Evolutionary conservation across 768 basidiomycete genomes (phyloP), one percentile per base, ranked within the genome.

Genomic region (Fomitopsis serialis): DNA sequence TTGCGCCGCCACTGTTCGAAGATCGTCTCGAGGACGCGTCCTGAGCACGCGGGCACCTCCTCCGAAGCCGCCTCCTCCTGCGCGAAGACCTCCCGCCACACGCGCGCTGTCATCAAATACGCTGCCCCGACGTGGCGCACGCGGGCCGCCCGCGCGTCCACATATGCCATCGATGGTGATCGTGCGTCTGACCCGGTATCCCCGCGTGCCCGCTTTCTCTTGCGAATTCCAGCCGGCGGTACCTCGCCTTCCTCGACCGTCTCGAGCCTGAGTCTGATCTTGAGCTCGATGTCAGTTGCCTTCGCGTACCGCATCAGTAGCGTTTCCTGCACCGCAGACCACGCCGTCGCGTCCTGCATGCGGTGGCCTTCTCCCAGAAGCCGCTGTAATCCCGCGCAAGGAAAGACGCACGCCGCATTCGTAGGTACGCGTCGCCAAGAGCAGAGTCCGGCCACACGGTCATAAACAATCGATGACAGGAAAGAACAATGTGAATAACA

Each of bases 251-350:
- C 37, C 53, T 45, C 24, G 40, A 22, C 56, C 52, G 53, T 63
- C 61, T 58, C 53, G 44, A 29, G 57, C 61, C 60, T 61, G 62
- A 45, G 65, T 62, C 55, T 53, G 51, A 48, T 13, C 13, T 21
- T 40, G 36, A 60, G 56, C 24, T 48, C 59, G 45, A 48, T 50
- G 45, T 60, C 48, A 49, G 59, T 45, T 12, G 53, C 51, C 24
- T 52, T 65, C 48, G 72, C 73, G 63, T 78, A 79, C 52, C 72
- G 69, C 58, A 77, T 63, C 56, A 82, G 69, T 44, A 82, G 65
- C 50, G 60, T 66, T 66, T 78, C 75, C 57, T 82, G 80, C 48
- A 81, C 49, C 48, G 59, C 62, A 43, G 66, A 55, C 56, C 64
- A 62, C 23, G 70, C 62, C 37, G 68, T 66, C 48, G 73, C 66